phyloP scores from a whole-genome alignment of 108 stramenopile genomes.

The Stephanodiscus triporus region DNA sequence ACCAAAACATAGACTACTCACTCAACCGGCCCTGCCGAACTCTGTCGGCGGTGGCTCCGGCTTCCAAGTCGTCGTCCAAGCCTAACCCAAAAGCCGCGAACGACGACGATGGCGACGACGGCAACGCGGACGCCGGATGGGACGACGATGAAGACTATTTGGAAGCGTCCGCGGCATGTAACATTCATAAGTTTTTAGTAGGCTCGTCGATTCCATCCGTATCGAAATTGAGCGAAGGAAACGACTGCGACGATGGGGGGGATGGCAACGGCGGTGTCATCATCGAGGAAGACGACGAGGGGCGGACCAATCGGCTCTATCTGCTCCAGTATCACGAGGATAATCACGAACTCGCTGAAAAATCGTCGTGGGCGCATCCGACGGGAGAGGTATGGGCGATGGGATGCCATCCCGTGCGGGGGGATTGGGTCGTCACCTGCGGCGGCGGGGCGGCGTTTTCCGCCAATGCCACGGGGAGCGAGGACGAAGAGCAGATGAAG shows the following conservation, averaged over 20 bases:
- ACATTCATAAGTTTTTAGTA: conserved; percentile 17
- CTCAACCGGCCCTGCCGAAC: conserved; percentile 44
- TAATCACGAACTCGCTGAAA: conserved; percentile 41
- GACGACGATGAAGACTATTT: conserved; percentile 4
- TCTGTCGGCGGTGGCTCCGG: conserved; percentile 37
- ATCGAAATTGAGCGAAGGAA: conserved; percentile 20
- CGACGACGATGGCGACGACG: background rate
- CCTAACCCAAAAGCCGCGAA: background rate
- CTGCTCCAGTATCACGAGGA: conserved; percentile 52
- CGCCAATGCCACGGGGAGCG: background rate
- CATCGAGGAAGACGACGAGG: conserved; percentile 29
- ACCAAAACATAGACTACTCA: conserved; percentile 45
- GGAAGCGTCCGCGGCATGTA: conserved; percentile 9
- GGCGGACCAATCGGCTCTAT: conserved; percentile 36
- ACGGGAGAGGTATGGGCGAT: conserved; percentile 51
- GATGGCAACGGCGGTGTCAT: background rate
- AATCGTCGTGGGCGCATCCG: conserved; percentile 36
- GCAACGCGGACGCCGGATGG: background rate
- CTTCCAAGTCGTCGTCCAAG: conserved; percentile 8
- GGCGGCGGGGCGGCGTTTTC: conserved; percentile 42
- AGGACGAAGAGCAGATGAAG: conserved; percentile 3
- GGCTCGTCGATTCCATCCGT: conserved; percentile 26
- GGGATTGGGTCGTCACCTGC: conserved; percentile 47
- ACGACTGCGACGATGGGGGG: conserved; percentile 14
- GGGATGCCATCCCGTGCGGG: conserved; percentile 34